Conservation (phyloP, 805 yeast genomes). For the Yarrowia yakushimensis region DNA sequence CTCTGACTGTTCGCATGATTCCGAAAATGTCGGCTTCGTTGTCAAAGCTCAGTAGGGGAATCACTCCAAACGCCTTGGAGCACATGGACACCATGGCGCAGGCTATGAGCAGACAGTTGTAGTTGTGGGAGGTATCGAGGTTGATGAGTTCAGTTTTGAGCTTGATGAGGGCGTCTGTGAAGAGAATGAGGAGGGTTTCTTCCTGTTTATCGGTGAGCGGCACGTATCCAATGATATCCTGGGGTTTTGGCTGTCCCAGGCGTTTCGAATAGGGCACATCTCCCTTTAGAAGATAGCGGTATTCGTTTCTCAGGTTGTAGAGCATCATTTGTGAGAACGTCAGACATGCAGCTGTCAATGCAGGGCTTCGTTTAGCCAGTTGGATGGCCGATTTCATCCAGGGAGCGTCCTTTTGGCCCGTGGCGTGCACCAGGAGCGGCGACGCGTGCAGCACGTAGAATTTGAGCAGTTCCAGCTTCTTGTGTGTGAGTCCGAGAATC, state of each 20-base stretch:
- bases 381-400: neutral
- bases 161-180: neutral
- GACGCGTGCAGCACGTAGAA: neutral
- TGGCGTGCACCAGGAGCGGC: neutral
- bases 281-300: neutral
- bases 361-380: neutral
- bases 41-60: neutral
- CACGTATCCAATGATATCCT: neutral
- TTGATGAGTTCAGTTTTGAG: neutral
- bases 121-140: neutral
- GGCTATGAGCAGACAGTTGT: neutral
- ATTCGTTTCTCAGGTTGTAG: neutral
- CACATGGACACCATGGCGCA: slow-evolving; percentile 12
- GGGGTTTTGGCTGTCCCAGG: neutral
- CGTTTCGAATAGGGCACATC: neutral
- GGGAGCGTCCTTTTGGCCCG: neutral
- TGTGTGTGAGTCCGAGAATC: neutral
- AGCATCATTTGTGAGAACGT: neutral
- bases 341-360: neutral
- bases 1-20: neutral
- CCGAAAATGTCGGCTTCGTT: neutral
- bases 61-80: neutral
- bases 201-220: neutral
- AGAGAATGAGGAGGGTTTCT: neutral
- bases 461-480: slow-evolving; percentile 6